Evolutionary conservation across 2,329 filamentous ascomycete species (phyloP).

Genomic region (Hymenoscyphus infarciens): DNA sequence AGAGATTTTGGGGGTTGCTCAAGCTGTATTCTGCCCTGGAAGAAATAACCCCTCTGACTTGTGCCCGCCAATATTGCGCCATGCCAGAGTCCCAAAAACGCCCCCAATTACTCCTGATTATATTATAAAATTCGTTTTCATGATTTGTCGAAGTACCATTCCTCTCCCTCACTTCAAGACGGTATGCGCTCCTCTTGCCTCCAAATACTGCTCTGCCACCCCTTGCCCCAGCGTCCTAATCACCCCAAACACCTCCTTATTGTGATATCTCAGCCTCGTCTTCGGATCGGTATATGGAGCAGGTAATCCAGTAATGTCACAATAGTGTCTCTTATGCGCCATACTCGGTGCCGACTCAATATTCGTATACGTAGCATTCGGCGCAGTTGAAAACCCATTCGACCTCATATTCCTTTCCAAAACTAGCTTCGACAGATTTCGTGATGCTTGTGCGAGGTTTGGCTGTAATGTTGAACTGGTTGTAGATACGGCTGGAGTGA

Average conservation of each 20-base stretch:
- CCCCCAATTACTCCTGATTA: not conserved
- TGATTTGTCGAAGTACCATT: not conserved
- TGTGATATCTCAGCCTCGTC: slow-evolving; percentile 86
- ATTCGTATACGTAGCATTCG: slow-evolving; percentile 86
- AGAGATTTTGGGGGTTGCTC: not conserved
- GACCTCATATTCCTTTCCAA: slow-evolving; percentile 72
- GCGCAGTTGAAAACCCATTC: slow-evolving; percentile 43
- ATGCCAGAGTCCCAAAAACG: not conserved
- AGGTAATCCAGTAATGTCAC: slow-evolving; percentile 91
- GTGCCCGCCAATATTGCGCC: not conserved
- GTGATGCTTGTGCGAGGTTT: slow-evolving; percentile 86
- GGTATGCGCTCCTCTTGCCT: slow-evolving; percentile 86
- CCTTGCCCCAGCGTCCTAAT: slow-evolving; percentile 79
- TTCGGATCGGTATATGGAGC: slow-evolving; percentile 93
- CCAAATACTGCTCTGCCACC: slow-evolving; percentile 82
- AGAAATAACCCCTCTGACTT: not conserved
- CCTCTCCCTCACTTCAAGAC: slow-evolving; percentile 45
- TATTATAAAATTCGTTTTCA: not conserved
- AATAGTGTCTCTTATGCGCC: slow-evolving; percentile 82
- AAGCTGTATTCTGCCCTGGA: not conserved
- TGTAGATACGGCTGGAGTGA: slow-evolving; percentile 45
- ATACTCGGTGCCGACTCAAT: slow-evolving; percentile 92
- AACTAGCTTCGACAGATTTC: slow-evolving; percentile 81
- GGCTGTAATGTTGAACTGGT: slow-evolving; percentile 44
- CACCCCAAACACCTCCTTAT: slow-evolving; percentile 84